Conservation (phyloP, 2,329 filamentous ascomycete genomes). For the Sclerotiophoma versabilis region DNA sequence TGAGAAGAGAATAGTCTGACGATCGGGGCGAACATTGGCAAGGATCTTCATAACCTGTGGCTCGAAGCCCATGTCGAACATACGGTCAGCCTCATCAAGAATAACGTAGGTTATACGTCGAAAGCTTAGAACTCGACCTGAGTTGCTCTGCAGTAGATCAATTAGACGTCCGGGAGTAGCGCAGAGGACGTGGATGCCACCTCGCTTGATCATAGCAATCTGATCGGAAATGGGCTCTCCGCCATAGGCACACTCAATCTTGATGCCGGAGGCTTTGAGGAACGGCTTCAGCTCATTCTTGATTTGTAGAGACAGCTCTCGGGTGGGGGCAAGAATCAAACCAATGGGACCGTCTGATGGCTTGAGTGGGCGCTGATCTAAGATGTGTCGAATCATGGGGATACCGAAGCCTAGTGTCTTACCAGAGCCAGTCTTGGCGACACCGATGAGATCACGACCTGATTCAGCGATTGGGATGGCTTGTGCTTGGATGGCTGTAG, state of each 20-base stretch:
- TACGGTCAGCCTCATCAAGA: constrained; percentile 94
- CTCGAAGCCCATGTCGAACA: constrained; percentile 99
- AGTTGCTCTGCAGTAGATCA: constrained; percentile 90
- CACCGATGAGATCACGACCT: constrained; percentile 91
- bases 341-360: constrained; percentile 86
- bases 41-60: constrained; percentile 98
- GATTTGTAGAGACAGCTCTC: constrained; percentile 93
- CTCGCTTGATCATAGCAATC: constrained; percentile 94
- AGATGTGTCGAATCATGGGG: constrained; percentile 98
- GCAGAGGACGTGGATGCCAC: constrained; percentile 89
- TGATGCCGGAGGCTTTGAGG: constrained; percentile 81
- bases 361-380: constrained; percentile 84
- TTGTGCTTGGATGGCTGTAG: constrained; percentile 94
- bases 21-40: constrained; percentile 86
- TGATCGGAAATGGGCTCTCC: constrained; percentile 97
- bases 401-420: constrained; percentile 96
- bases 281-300: constrained; percentile 95
- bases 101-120: constrained; percentile 91
- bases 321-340: constrained; percentile 90
- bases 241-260: constrained; percentile 91
- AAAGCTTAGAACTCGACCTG: constrained; percentile 91
- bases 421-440: constrained; percentile 96
- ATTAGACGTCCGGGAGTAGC: constrained; percentile 93
- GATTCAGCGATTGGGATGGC: constrained; percentile 96
- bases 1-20: constrained; percentile 94